A percentile compares a stretch with the other conserved stretches of the same genome.
Evolutionary conservation across 2,329 filamentous ascomycete species (phyloP).

Genomic region (Xylariaceae sp.): DNA sequence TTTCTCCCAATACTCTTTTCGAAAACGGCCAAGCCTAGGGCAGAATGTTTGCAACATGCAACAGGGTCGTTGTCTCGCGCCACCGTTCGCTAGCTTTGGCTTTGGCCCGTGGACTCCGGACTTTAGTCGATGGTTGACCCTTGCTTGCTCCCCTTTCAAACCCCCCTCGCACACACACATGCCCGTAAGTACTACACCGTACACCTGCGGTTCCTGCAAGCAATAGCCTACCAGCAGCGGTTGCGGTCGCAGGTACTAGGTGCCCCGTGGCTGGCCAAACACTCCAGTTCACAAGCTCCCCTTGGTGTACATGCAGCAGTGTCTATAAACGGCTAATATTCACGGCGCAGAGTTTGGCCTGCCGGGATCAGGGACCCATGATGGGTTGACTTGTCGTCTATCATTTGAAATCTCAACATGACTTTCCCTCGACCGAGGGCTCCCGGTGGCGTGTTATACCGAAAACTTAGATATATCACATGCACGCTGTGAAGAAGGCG

Average conservation of each 20-base stretch:
- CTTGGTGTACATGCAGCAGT: constrained; percentile 17
- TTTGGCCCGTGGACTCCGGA: neutral
- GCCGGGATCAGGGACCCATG: constrained; percentile 16
- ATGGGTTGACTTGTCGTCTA: constrained; percentile 14
- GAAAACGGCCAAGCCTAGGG: neutral
- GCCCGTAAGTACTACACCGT: neutral
- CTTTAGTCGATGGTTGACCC: constrained; percentile 2
- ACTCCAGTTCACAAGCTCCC: constrained; percentile 11
- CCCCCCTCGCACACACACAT: constrained; percentile 9
- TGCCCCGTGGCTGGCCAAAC: constrained; percentile 11
- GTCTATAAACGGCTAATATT: constrained; percentile 20
- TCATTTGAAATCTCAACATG: neutral
- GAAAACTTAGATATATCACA: neutral
- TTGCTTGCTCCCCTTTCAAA: constrained; percentile 5
- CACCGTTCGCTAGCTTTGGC: constrained; percentile 7
- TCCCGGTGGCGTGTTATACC: neutral
- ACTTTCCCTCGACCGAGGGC: constrained; percentile 3
- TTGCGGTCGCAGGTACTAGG: neutral
- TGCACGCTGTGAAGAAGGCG: neutral
- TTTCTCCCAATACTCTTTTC: neutral
- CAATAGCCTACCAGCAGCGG: neutral
- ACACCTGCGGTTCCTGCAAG: constrained; percentile 17
- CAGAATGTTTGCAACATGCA: constrained; percentile 17
- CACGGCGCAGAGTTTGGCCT: constrained; percentile 11
- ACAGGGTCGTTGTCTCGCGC: constrained; percentile 11